Evolutionary conservation across 2,329 filamentous ascomycete genomes (phyloP).

Genomic region (Metarhizium robertsii): DNA sequence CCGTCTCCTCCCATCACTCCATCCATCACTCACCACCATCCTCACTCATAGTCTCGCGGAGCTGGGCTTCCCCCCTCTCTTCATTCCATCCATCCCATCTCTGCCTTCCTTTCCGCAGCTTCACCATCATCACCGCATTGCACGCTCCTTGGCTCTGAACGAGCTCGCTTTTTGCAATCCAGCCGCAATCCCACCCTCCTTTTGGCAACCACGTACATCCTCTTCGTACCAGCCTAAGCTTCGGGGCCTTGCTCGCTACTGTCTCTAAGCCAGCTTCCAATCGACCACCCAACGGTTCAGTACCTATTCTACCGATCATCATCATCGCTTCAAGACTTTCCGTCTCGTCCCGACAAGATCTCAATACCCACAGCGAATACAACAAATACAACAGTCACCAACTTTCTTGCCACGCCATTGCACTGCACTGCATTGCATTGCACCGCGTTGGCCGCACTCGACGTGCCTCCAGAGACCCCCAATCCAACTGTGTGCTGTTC

Average conservation of each 20-base stretch:
- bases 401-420: background rate
- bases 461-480: slow-evolving; percentile 25
- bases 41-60: slow-evolving; percentile 18
- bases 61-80: slow-evolving; percentile 19
- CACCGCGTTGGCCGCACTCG: slow-evolving; percentile 22
- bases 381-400: background rate
- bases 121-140: slow-evolving; percentile 23
- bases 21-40: slow-evolving; percentile 13
- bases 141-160: slow-evolving; percentile 29
- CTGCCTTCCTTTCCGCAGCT: slow-evolving; percentile 30
- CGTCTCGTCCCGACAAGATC: background rate
- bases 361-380: background rate
- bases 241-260: slow-evolving; percentile 9
- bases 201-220: slow-evolving; percentile 23
- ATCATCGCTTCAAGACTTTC: background rate
- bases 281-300: background rate
- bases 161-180: slow-evolving; percentile 16
- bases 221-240: slow-evolving; percentile 4
- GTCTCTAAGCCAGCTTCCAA: slow-evolving; percentile 10
- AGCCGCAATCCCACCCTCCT: slow-evolving; percentile 24
- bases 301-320: background rate
- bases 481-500: slow-evolving; percentile 16
- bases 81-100: slow-evolving; percentile 34
- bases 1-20: slow-evolving; percentile 8
- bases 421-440: background rate